phyloP scores from a whole-genome alignment of 2,329 filamentous ascomycete species.

The Exophiala viscosa region DNA sequence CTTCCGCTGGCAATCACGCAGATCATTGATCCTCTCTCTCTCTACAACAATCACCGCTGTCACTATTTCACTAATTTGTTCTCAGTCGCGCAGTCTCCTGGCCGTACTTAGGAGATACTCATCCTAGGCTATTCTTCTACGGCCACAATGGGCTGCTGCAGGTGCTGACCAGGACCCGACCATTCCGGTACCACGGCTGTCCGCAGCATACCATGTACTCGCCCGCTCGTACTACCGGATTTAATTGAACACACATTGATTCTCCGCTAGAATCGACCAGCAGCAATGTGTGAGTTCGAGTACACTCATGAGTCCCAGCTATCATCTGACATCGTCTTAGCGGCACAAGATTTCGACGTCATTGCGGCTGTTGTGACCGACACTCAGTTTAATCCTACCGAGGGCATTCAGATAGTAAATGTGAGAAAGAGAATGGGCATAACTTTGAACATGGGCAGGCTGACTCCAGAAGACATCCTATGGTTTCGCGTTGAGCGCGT shows the following conservation, averaged over 20 bases:
- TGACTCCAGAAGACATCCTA: conserved; percentile 15
- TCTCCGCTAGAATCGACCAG: neutral
- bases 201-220: conserved; percentile 11
- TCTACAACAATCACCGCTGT: neutral
- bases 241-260: neutral
- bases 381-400: conserved; percentile 26
- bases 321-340: conserved; percentile 14
- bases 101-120: neutral
- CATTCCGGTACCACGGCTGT: neutral
- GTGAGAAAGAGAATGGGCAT: conserved; percentile 30
- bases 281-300: conserved; percentile 18
- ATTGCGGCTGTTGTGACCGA: conserved; percentile 26
- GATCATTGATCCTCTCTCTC: neutral
- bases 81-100: neutral
- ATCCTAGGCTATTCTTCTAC: neutral
- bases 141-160: neutral
- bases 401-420: conserved; percentile 34
- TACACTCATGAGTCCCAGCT: neutral
- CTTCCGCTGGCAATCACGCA: neutral
- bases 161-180: neutral
- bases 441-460: neutral
- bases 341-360: conserved; percentile 23
- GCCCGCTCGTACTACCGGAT: conserved; percentile 6
- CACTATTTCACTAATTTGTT: neutral
- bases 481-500: conserved; percentile 35